Percentiles rank a stretch among this genome's conserved stretches.
Conservation (phyloP, 2,329 filamentous ascomycete species). For the Neofusicoccum sp. region DNA sequence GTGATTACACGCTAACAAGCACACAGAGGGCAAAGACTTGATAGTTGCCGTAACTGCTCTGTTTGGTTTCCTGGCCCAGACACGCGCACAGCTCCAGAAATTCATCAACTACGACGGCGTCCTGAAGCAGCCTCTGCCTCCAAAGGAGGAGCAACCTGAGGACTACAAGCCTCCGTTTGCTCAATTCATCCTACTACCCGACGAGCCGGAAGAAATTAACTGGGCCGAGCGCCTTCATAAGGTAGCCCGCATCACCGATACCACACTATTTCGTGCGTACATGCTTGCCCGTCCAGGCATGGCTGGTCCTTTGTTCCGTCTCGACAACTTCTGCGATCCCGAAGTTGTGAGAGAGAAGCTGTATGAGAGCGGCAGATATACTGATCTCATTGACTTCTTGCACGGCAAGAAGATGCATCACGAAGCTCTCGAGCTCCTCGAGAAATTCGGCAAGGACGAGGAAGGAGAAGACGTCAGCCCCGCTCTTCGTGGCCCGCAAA, state of each 20-base stretch:
- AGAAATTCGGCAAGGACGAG: slow-evolving; percentile 68
- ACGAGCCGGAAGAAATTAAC: slow-evolving; percentile 46
- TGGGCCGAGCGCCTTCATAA: slow-evolving; percentile 70
- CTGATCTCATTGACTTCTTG: slow-evolving; percentile 94
- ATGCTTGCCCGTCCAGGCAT: slow-evolving; percentile 88
- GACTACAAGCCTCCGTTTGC: slow-evolving; percentile 43
- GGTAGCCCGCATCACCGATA: slow-evolving; percentile 85
- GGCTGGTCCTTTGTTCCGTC: slow-evolving; percentile 85
- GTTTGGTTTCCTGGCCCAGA: slow-evolving; percentile 83
- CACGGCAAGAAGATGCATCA: slow-evolving; percentile 92
- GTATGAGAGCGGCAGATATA: slow-evolving; percentile 83
- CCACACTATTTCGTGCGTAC: slow-evolving; percentile 88
- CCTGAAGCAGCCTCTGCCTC: slow-evolving; percentile 56
- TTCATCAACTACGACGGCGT: slow-evolving; percentile 59
- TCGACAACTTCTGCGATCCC: slow-evolving; percentile 96
- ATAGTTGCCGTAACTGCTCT: slow-evolving; percentile 78
- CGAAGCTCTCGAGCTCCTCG: slow-evolving; percentile 77
- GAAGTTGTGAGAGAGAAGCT: slow-evolving; percentile 92
- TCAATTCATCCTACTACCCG: slow-evolving; percentile 38
- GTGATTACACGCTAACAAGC: not conserved
- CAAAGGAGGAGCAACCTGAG: slow-evolving; percentile 38
- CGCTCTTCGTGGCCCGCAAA: slow-evolving; percentile 72
- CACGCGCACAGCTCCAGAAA: slow-evolving; percentile 64
- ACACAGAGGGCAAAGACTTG: slow-evolving; percentile 73
- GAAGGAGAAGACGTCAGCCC: slow-evolving; percentile 46